Evolutionary conservation across 176 grass and related monocot species (phyloP).

Genomic region (Phragmites australis): DNA sequence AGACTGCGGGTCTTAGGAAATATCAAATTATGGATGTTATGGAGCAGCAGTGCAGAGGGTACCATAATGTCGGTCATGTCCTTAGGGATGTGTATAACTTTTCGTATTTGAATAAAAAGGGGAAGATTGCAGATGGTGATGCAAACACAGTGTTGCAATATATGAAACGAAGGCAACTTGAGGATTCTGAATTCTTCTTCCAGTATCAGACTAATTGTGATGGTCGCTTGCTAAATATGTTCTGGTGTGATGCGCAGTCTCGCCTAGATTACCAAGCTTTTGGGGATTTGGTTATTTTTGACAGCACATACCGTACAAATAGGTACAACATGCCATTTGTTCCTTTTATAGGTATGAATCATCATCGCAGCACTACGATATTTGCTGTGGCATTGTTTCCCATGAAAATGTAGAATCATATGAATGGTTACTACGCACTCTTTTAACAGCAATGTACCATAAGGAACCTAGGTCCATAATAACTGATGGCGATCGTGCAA

Average conservation of each 20-base stretch:
- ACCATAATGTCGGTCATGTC: neutral
- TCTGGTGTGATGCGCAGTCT: neutral
- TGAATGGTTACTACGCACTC: too few species aligned
- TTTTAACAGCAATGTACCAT: too few species aligned
- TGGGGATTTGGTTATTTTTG: neutral
- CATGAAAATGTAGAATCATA: too few species aligned
- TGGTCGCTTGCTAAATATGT: neutral
- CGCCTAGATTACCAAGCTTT: neutral
- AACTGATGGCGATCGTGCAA: too few species aligned
- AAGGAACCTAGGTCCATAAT: too few species aligned
- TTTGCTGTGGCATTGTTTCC: too few species aligned
- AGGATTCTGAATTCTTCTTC: neutral
- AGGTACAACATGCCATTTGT: neutral
- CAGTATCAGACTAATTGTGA: neutral
- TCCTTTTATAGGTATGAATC: neutral
- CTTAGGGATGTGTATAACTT: neutral
- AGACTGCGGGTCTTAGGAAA: neutral
- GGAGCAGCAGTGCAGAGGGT: neutral
- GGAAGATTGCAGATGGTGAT: neutral
- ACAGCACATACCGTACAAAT: neutral
- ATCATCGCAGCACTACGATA: neutral
- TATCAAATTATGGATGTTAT: neutral
- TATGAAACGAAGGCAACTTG: neutral
- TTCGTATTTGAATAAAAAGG: neutral
- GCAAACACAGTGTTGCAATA: neutral